phyloP scores from a whole-genome alignment of 1,284 basidiomycete genomes.

The Tremellales sp. region DNA sequence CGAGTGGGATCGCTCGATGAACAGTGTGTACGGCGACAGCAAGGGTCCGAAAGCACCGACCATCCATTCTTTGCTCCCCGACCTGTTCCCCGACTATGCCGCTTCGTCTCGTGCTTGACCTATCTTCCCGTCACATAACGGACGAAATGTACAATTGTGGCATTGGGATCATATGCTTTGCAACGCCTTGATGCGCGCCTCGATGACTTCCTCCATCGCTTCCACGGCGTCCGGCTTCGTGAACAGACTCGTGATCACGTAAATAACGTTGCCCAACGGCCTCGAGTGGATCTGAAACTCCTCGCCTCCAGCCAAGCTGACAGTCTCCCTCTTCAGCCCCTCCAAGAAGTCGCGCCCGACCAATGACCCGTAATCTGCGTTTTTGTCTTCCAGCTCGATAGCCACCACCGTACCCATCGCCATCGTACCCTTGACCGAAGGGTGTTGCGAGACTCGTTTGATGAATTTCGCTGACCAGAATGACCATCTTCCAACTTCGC shows the following conservation, averaged over 20 bases:
- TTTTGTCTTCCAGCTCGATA: conserved; percentile 65
- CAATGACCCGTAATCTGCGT: conserved; percentile 70
- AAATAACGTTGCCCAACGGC: conserved; percentile 87
- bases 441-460: conserved; percentile 57
- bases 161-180: too few relatives aligned
- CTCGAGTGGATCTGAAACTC: conserved; percentile 75
- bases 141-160: too few relatives aligned
- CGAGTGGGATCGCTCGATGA: too few relatives aligned
- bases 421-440: conserved; percentile 70
- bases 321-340: conserved; percentile 11
- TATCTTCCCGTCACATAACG: too few relatives aligned
- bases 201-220: conserved; percentile 39
- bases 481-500: conserved; percentile 64
- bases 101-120: too few relatives aligned
- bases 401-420: conserved; percentile 82
- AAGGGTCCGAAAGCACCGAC: too few relatives aligned
- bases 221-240: conserved; percentile 37
- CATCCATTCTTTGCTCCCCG: too few relatives aligned
- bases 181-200: conserved; percentile 16
- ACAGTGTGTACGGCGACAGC: too few relatives aligned
- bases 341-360: conserved; percentile 62
- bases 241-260: conserved; percentile 83
- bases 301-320: conserved; percentile 1
- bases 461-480: conserved; percentile 81
- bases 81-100: too few relatives aligned